phyloP scores from a whole-genome alignment of 2,329 filamentous ascomycete genomes.

The Hymenoscyphus infarciens region DNA sequence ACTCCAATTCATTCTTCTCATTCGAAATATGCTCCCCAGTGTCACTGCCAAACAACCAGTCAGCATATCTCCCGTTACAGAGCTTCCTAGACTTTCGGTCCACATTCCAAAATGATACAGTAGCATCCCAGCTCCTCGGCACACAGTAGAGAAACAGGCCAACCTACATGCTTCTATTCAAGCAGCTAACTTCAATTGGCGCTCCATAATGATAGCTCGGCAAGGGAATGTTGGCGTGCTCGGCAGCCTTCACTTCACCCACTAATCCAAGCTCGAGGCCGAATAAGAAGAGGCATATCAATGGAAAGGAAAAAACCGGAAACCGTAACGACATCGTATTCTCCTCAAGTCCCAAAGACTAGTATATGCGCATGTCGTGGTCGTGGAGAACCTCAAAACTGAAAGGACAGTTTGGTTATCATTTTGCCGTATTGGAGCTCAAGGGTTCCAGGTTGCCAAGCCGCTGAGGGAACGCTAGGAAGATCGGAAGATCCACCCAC shows the following conservation, averaged over 20 bases:
- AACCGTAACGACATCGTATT: constrained; percentile 15
- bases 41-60: constrained; percentile 53
- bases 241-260: constrained; percentile 17
- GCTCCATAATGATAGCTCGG: constrained; percentile 66
- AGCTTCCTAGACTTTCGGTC: not conserved
- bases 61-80: not conserved
- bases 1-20: constrained; percentile 76
- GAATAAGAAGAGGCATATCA: constrained; percentile 13
- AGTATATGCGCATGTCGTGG: constrained; percentile 12
- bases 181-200: constrained; percentile 65
- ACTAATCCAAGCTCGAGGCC: constrained; percentile 7
- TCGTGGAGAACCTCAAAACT: not conserved
- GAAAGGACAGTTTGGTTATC: constrained; percentile 1
- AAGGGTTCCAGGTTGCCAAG: not conserved
- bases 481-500: no score
- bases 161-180: constrained; percentile 69
- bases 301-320: constrained; percentile 3
- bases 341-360: not conserved
- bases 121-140: no score
- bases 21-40: constrained; percentile 88
- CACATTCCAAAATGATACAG: not conserved
- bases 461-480: not conserved
- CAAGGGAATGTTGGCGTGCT: constrained; percentile 36
- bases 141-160: not conserved
- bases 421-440: not conserved